phyloP scores from a whole-genome alignment of 345 rosid genomes.

The Populus tremula region DNA sequence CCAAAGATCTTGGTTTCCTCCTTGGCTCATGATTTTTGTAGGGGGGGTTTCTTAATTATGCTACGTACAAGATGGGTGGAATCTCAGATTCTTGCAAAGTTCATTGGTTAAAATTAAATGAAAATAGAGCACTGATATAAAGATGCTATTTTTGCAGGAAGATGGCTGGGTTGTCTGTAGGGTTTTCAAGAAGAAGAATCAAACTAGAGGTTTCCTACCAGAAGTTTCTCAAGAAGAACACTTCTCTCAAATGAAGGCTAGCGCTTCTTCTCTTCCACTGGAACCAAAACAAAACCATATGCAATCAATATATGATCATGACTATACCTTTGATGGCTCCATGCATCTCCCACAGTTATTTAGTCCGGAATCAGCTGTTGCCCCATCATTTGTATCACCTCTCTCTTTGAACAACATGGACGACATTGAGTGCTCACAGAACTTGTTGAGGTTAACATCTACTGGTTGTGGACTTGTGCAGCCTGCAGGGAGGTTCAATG shows the following conservation, averaged over 20 bases:
- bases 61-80: neutral
- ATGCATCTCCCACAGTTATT: constrained; percentile 83
- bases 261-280: constrained; percentile 18
- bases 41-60: too few relatives aligned
- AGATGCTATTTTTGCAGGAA: constrained; percentile 40
- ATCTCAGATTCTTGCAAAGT: neutral
- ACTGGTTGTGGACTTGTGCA: constrained; percentile 17
- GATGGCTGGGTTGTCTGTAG: constrained; percentile 70
- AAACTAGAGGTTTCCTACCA: constrained; percentile 51
- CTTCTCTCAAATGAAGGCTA: constrained; percentile 24
- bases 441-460: constrained; percentile 62
- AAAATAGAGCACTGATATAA: neutral
- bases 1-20: neutral
- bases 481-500: constrained; percentile 41
- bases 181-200: constrained; percentile 77
- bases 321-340: constrained; percentile 39
- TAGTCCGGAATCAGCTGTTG: constrained; percentile 59
- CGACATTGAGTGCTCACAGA: constrained; percentile 55
- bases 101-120: neutral
- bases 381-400: constrained; percentile 27
- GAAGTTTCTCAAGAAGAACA: constrained; percentile 44
- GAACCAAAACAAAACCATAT: constrained; percentile 30
- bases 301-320: constrained; percentile 28
- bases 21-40: neutral
- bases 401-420: constrained; percentile 42